These are phyloP conservation scores for Pyricularia sp. DNA, from an alignment of 2,329 filamentous ascomycete species.

Conservation along the genomic window DNA sequence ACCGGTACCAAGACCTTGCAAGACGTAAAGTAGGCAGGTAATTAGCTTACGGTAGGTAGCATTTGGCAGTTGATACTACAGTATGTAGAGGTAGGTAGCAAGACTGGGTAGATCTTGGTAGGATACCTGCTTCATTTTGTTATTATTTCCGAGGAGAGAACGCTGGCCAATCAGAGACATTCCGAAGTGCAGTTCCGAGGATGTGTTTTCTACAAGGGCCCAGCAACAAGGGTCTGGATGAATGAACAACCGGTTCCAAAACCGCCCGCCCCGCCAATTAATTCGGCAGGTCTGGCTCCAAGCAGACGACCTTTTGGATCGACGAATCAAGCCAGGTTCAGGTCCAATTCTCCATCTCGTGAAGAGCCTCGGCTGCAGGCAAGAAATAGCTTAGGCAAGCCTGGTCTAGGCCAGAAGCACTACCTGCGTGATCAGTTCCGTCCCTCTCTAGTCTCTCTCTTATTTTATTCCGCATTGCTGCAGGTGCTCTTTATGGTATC, in stretches of 20 bases:
- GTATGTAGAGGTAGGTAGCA: too few relatives aligned
- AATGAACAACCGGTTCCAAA: neutral
- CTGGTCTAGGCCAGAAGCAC: neutral
- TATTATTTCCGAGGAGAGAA: neutral
- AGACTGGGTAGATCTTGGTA: too few relatives aligned
- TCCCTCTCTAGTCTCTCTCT: neutral
- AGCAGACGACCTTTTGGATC: neutral
- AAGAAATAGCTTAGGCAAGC: neutral
- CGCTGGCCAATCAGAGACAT: neutral
- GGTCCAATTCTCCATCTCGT: neutral
- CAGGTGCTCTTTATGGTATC: neutral
- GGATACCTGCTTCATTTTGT: neutral
- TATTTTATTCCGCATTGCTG: neutral
- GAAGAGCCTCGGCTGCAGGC: neutral
- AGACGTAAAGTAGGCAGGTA: neutral
- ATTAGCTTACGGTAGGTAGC: neutral
- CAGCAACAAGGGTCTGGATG: neutral
- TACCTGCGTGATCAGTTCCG: neutral
- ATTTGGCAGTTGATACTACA: neutral
- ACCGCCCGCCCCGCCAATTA: neutral
- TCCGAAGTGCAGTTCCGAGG: neutral
- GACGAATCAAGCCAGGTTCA: neutral
- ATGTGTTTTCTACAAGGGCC: neutral
- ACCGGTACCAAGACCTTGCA: neutral
- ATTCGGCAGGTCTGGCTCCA: neutral